A percentile compares a stretch with the other conserved stretches of the same genome.
These are phyloP conservation scores for Candida pseudocylindracea DNA, from an alignment of 1,139 yeast genomes.

Conservation along the genomic window DNA sequence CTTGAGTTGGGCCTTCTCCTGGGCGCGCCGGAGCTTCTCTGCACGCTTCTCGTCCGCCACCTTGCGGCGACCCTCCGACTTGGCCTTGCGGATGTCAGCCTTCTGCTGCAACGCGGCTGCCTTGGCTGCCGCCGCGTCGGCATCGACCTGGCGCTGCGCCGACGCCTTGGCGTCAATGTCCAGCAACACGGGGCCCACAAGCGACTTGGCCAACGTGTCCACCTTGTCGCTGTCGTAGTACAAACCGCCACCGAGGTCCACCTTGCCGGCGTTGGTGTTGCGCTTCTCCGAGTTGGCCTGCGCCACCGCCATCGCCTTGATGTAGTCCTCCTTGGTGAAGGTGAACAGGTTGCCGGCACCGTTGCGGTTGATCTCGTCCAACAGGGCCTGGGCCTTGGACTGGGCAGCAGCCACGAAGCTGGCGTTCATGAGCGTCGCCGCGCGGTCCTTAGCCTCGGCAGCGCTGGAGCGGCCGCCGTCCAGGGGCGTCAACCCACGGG, in stretches of 20 bases:
- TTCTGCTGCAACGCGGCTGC: constrained; percentile 6
- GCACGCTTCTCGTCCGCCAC: neutral
- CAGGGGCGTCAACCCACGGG: too few relatives aligned
- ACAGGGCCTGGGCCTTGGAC: constrained; percentile 18
- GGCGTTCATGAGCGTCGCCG: too few relatives aligned
- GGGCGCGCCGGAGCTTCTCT: constrained; percentile 25
- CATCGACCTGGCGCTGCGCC: constrained; percentile 47
- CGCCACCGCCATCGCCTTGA: constrained; percentile 37
- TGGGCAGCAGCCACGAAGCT: constrained; percentile 11
- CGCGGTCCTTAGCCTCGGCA: too few relatives aligned
- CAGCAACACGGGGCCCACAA: constrained; percentile 68
- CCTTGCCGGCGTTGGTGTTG: constrained; percentile 27
- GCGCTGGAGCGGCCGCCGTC: too few relatives aligned
- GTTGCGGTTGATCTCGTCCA: constrained; percentile 1
- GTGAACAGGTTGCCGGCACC: too few relatives aligned
- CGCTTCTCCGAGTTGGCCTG: constrained; percentile 41
- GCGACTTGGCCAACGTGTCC: constrained; percentile 57
- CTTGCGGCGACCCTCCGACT: constrained; percentile 9
- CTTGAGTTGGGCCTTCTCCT: constrained; percentile 17
- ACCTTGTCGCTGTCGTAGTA: constrained; percentile 58
- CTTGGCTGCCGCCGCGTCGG: constrained; percentile 5
- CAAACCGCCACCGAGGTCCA: constrained; percentile 80
- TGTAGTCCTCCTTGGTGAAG: constrained; percentile 6
- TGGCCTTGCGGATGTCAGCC: constrained; percentile 20
- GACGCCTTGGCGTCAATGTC: constrained; percentile 56